These are phyloP conservation scores for Carex cristatella DNA, from an alignment of 176 grass and related monocot genomes.

Conservation along the genomic window DNA sequence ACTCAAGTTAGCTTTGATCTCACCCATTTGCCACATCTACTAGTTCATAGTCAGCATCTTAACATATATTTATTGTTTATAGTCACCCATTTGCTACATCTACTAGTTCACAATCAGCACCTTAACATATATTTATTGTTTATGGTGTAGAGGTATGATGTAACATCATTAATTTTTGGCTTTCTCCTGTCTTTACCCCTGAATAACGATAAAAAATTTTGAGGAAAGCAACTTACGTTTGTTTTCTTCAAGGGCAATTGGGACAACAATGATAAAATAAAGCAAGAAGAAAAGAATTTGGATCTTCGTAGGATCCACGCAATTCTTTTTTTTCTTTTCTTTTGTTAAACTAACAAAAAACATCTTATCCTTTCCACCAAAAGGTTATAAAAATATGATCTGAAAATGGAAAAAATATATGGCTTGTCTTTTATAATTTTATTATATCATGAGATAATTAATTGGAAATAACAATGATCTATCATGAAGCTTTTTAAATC, in stretches of 20 bases:
- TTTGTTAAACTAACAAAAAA: not conserved
- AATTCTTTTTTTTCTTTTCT: not conserved
- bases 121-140: not conserved
- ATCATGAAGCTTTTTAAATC: too few species aligned
- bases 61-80: not conserved
- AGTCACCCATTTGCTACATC: not conserved
- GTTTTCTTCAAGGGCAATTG: not conserved
- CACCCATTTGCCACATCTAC: not conserved
- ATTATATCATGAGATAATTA: not conserved
- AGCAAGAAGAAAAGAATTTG: not conserved
- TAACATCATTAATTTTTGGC: not conserved
- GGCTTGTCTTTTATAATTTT: not conserved
- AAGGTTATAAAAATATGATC: not conserved
- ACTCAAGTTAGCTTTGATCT: not conserved
- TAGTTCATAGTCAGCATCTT: not conserved
- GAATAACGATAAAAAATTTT: not conserved
- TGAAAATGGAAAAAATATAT: not conserved
- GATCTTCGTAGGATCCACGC: not conserved
- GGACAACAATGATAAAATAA: not conserved
- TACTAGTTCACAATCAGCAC: not conserved
- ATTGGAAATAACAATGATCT: not conserved
- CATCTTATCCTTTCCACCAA: not conserved
- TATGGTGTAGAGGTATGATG: not conserved
- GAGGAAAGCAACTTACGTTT: not conserved
- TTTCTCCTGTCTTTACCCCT: not conserved